Percentiles rank a stretch among this genome's conserved stretches.
phyloP scores from a whole-genome alignment of 2,329 filamentous ascomycete species.

The Aspergillus pseudotamarii region DNA sequence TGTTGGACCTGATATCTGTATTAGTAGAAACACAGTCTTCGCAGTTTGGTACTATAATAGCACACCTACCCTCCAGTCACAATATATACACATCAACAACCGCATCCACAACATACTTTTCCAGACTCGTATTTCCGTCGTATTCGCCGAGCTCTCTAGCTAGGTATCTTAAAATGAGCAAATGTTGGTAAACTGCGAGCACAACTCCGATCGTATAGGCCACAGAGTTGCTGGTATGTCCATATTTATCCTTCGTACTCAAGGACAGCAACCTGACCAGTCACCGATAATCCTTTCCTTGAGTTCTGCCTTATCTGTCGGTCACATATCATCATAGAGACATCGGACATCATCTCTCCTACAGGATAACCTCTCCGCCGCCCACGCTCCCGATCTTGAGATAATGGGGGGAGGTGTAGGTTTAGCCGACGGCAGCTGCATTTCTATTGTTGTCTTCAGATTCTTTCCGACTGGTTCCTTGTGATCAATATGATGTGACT shows the following conservation, averaged over 20 bases:
- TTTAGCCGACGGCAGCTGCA: no score
- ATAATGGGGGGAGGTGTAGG: no score
- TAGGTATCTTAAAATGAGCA: slow-evolving; percentile 42
- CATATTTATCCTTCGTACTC: slow-evolving; percentile 39
- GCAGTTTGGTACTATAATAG: no score
- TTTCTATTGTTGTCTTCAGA: no score
- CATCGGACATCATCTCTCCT: no score
- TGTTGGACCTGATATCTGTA: slow-evolving; percentile 21
- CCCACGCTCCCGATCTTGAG: no score
- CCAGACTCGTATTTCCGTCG: slow-evolving; percentile 40
- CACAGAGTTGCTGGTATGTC: slow-evolving; percentile 16
- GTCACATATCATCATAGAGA: no score
- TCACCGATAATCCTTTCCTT: slow-evolving; percentile 29
- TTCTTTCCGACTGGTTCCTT: no score
- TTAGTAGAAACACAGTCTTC: not conserved
- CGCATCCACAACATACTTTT: slow-evolving; percentile 43
- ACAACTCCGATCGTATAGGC: not conserved
- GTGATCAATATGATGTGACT: no score
- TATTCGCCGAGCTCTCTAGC: slow-evolving; percentile 39
- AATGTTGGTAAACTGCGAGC: slow-evolving; percentile 12
- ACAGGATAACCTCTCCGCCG: no score
- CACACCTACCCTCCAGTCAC: slow-evolving; percentile 43
- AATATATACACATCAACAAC: slow-evolving; percentile 44
- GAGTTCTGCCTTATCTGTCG: no score
- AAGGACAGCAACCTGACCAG: slow-evolving; percentile 39